phyloP scores from a whole-genome alignment of 2,329 filamentous ascomycete species.

The Talaromyces atroroseus region DNA sequence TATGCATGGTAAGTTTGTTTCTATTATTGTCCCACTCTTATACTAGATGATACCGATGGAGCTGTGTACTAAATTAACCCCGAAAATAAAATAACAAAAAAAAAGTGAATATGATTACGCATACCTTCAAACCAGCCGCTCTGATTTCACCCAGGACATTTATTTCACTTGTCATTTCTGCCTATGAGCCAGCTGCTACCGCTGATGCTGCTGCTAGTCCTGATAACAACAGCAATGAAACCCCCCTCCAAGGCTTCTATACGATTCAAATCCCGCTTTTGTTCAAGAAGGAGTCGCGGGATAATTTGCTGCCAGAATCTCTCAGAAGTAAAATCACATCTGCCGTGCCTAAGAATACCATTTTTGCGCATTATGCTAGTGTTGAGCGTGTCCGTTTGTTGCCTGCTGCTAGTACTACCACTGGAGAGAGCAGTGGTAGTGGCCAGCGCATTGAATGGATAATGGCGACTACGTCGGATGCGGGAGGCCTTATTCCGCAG shows the following conservation, averaged over 20 bases:
- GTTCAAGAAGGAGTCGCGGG: slow-evolving; percentile 10
- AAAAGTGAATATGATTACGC: slow-evolving; percentile 33
- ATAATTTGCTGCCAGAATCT: slow-evolving; percentile 13
- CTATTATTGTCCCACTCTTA: background rate
- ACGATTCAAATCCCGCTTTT: slow-evolving; percentile 30
- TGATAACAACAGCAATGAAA: background rate
- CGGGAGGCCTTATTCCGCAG: slow-evolving; percentile 31
- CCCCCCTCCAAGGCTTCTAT: slow-evolving; percentile 21
- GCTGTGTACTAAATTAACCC: no score
- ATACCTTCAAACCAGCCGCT: slow-evolving; percentile 29
- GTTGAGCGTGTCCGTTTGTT: slow-evolving; percentile 26
- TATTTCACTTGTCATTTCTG: slow-evolving; percentile 28
- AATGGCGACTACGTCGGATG: slow-evolving; percentile 35
- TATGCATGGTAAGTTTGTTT: slow-evolving; percentile 24
- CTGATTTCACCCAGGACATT: slow-evolving; percentile 31
- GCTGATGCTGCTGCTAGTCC: background rate
- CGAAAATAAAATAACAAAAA: no score
- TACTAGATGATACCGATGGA: no score
- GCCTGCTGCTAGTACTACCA: slow-evolving; percentile 1
- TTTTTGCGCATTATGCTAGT: slow-evolving; percentile 32
- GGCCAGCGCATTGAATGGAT: slow-evolving; percentile 26
- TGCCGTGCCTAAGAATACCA: slow-evolving; percentile 20
- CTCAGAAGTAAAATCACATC: slow-evolving; percentile 20
- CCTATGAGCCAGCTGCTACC: slow-evolving; percentile 13
- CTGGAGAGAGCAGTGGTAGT: background rate